Evolutionary conservation across 371 early-diverging fungal species (phyloP).

Genomic region (Apophysomyces variabilis): DNA sequence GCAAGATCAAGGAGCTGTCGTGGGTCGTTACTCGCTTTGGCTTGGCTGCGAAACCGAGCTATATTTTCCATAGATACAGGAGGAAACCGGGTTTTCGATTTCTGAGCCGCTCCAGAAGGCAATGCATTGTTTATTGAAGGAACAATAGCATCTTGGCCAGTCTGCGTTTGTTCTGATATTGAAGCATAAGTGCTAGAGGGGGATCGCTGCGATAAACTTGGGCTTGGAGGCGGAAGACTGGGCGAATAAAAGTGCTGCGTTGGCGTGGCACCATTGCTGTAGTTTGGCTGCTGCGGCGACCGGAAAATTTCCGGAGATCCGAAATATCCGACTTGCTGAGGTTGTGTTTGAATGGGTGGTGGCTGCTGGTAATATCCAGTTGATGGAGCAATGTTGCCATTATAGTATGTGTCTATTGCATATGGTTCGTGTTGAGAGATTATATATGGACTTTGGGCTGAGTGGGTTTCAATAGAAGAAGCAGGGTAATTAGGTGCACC

Average conservation of each 20-base stretch:
- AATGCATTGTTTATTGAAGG: not conserved
- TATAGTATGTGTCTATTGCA: too few relatives aligned
- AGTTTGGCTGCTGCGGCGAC: not conserved
- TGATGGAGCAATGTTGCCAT: too few relatives aligned
- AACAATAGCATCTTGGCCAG: not conserved
- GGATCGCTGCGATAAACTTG: not conserved
- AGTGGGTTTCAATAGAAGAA: too few relatives aligned
- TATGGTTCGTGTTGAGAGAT: too few relatives aligned
- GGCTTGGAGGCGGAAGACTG: not conserved
- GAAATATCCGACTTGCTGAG: slow-evolving; percentile 1
- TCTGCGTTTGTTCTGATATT: not conserved
- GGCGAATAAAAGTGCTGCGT: not conserved
- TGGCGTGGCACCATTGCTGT: not conserved
- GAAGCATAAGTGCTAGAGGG: not conserved
- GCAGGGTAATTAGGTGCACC: too few relatives aligned
- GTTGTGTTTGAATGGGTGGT: too few relatives aligned
- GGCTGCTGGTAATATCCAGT: too few relatives aligned
- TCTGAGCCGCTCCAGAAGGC: not conserved
- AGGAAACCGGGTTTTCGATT: slow-evolving; percentile 17
- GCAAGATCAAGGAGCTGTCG: slow-evolving; percentile 78
- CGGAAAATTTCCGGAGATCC: not conserved
- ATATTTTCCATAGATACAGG: slow-evolving; percentile 60
- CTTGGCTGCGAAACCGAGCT: slow-evolving; percentile 71
- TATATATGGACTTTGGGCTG: too few relatives aligned
- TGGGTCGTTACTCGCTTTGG: slow-evolving; percentile 72